phyloP scores from a whole-genome alignment of 116 monocot species.

The Zostera marina region DNA sequence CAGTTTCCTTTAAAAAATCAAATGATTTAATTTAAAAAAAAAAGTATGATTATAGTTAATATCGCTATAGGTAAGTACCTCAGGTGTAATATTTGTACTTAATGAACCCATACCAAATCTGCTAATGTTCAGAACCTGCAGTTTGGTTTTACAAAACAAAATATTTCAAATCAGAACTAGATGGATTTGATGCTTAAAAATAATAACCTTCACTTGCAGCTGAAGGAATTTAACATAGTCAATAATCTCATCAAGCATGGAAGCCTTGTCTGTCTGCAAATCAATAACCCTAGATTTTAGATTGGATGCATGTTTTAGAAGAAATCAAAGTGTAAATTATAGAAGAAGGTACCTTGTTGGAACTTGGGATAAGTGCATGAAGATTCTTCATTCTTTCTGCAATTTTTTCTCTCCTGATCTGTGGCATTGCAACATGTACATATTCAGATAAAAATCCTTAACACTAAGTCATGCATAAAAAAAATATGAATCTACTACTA shows the following conservation, averaged over 20 bases:
- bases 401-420: constrained; percentile 94
- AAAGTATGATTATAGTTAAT: neutral
- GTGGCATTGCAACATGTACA: constrained; percentile 14
- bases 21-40: neutral
- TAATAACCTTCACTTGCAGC: constrained; percentile 82
- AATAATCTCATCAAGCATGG: constrained; percentile 92
- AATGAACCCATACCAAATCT: constrained; percentile 69
- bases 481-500: constrained; percentile 11
- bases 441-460: constrained; percentile 1
- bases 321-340: neutral
- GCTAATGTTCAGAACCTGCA: constrained; percentile 94
- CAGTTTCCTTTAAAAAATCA: constrained; percentile 15
- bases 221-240: constrained; percentile 94
- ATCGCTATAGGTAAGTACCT: constrained; percentile 21
- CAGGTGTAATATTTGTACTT: constrained; percentile 48
- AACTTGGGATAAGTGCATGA: constrained; percentile 80
- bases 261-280: constrained; percentile 82
- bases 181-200: constrained; percentile 1
- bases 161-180: neutral
- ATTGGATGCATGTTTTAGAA: neutral
- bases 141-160: neutral
- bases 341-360: constrained; percentile 50
- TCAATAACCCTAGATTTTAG: constrained; percentile 1
- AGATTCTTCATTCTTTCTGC: constrained; percentile 90
- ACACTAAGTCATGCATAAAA: neutral